Evolutionary conservation across 192 early-diverging fungal genomes (phyloP).

Genomic region (Backusella tuberculispora): DNA sequence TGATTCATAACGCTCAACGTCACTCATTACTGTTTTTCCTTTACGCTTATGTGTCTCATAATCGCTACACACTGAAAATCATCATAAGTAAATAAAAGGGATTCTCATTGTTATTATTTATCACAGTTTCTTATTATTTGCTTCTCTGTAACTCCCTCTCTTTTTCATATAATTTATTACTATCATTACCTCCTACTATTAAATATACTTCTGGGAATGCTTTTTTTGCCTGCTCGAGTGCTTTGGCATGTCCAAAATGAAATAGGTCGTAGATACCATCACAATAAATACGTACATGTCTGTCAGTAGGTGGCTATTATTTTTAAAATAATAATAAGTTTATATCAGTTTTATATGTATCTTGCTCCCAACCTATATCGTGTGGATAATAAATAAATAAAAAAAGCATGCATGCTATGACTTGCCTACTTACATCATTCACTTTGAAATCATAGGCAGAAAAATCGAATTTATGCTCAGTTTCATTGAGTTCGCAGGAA

Average conservation of each 20-base stretch:
- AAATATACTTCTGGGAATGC: slow-evolving; percentile 73
- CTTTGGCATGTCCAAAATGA: slow-evolving; percentile 78
- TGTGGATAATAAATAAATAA: neutral
- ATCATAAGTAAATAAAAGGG: neutral
- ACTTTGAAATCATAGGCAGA: slow-evolving; percentile 24
- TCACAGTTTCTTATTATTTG: neutral
- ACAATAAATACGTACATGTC: slow-evolving; percentile 77
- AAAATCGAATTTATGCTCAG: neutral
- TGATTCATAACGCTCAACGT: slow-evolving; percentile 78
- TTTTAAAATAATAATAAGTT: neutral
- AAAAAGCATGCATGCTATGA: neutral
- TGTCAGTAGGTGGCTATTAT: slow-evolving; percentile 57
- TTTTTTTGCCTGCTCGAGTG: slow-evolving; percentile 83
- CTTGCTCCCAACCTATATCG: neutral
- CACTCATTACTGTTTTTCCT: slow-evolving; percentile 82
- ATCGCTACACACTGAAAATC: slow-evolving; percentile 66
- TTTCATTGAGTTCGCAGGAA: neutral
- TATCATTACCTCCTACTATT: slow-evolving; percentile 63
- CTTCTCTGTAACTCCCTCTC: neutral
- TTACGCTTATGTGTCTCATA: slow-evolving; percentile 74
- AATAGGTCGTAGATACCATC: slow-evolving; percentile 85
- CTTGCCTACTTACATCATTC: slow-evolving; percentile 2
- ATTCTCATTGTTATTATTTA: neutral
- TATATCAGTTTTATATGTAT: neutral
- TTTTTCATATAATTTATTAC: neutral